Conservation (phyloP, 768 basidiomycete genomes). For the Astraeus odoratus region DNA sequence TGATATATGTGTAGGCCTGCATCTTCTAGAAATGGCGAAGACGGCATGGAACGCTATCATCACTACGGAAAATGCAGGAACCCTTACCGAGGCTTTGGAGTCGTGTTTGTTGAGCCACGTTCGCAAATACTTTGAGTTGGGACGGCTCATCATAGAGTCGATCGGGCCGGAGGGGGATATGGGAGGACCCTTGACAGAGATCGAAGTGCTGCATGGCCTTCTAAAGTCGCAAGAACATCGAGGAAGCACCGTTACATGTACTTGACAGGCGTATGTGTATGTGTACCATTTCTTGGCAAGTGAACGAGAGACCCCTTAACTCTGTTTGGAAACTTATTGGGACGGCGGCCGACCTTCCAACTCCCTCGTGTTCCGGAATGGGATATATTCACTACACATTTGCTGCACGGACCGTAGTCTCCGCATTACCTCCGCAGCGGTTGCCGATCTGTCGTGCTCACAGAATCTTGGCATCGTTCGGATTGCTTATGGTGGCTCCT, state of each 20-base stretch:
- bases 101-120: conserved; percentile 23
- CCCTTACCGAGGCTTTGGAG: conserved; percentile 5
- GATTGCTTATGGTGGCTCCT: too few relatives aligned
- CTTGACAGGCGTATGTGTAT: background rate
- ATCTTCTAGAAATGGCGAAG: conserved; percentile 70
- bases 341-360: too few relatives aligned
- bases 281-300: background rate
- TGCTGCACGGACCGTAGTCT: too few relatives aligned
- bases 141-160: conserved; percentile 35
- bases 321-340: too few relatives aligned
- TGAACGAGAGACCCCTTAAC: too few relatives aligned
- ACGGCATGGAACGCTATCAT: conserved; percentile 65
- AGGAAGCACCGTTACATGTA: background rate
- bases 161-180: conserved; percentile 60
- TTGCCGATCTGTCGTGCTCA: too few relatives aligned
- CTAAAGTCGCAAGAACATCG: conserved; percentile 16
- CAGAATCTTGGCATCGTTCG: too few relatives aligned
- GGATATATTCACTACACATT: too few relatives aligned
- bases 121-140: conserved; percentile 33
- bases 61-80: conserved; percentile 19
- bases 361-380: too few relatives aligned
- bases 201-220: conserved; percentile 36
- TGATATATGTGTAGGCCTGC: conserved; percentile 48
- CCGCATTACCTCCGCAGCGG: too few relatives aligned
- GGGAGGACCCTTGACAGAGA: conserved; percentile 52